Base-by-base conservation (phyloP, 2,329 filamentous ascomycete genomes). In the Pezicula carpinea region DNA sequence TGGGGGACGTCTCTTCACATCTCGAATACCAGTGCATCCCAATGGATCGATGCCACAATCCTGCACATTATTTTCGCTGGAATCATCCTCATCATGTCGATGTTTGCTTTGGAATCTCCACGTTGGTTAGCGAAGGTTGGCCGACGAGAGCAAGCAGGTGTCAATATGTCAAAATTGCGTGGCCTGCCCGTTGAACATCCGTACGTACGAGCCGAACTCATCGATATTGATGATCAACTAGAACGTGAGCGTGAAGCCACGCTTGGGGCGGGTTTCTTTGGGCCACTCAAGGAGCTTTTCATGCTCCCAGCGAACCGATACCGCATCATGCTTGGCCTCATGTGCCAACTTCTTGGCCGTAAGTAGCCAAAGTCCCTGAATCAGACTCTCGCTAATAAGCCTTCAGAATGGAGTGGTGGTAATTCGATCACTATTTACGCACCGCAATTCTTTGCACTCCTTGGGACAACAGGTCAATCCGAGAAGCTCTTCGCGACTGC, bases 371-470 rank as follows among this genome's bases (percentile, higher is more conserved):
- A 8, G 13, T 23, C n/a, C n/a, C 3, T 21, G 19, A 17, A 39
- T 29, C 3, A 31, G 10, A 19, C 40, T 11, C 11, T 33, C 21
- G 17, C 39, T 51, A 22, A 48, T 40, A 39, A 17, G 13, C 3
- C 29, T 18, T 76, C 77, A 0, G 87, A 90, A 58, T 89, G 83
- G 83, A 80, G 76, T 1, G 85, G 85, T 1, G 83, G 85, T 1
- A 82, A 80, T 3, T 80, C 76, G 35, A 79, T 80, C 55, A 80
- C 77, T 1, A 70, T 80, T 40, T 80, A 81, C 55, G 77, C 77
- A 0, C 69, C 75, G 0, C 66, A 77, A 44, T 75, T 80, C 48
- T 81, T 82, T 55, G 68, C 64, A 4, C 67, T 79, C 53, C 69
- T 80, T 40, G 78, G 77, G 6, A 72, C 73, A 21, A 73, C 69